These are phyloP conservation scores for Russula sp. DNA, from an alignment of 768 basidiomycete genomes.

Conservation along the genomic window DNA sequence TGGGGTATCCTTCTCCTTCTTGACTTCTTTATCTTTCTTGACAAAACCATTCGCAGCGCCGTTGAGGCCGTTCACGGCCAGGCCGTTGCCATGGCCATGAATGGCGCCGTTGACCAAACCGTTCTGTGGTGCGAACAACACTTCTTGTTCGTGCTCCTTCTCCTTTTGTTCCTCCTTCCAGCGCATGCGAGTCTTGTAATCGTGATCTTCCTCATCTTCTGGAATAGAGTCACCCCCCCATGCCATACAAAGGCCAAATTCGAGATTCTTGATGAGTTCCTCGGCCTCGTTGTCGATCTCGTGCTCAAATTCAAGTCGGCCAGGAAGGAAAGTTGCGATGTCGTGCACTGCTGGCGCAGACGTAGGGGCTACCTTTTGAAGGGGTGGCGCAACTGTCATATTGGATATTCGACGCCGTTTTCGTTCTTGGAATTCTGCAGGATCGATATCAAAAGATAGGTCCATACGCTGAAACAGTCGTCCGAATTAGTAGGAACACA, in stretches of 20 bases:
- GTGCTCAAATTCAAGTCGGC: conserved; percentile 97
- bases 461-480: conserved; percentile 37
- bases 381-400: conserved; percentile 51
- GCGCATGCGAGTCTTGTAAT: conserved; percentile 49
- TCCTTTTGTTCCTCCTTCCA: conserved; percentile 38
- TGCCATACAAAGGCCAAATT: conserved; percentile 83
- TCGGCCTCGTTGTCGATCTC: conserved; percentile 98
- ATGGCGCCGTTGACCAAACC: conserved; percentile 27
- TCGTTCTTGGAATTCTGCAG: conserved; percentile 78
- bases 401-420: conserved; percentile 86
- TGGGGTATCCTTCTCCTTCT: conserved; percentile 26
- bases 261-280: conserved; percentile 89
- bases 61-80: conserved; percentile 33
- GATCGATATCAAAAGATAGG: conserved; percentile 60
- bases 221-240: conserved; percentile 79
- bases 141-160: conserved; percentile 29
- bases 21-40: conserved; percentile 41
- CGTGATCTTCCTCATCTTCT: conserved; percentile 73
- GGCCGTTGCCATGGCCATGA: conserved; percentile 33
- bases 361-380: conserved; percentile 71
- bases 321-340: conserved; percentile 87
- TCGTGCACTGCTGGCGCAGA: conserved; percentile 92
- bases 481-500: conserved; percentile 18
- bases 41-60: conserved; percentile 28
- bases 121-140: conserved; percentile 3